phyloP scores from a whole-genome alignment of 2,329 filamentous ascomycete species.

The Pseudocercospora cruenta region DNA sequence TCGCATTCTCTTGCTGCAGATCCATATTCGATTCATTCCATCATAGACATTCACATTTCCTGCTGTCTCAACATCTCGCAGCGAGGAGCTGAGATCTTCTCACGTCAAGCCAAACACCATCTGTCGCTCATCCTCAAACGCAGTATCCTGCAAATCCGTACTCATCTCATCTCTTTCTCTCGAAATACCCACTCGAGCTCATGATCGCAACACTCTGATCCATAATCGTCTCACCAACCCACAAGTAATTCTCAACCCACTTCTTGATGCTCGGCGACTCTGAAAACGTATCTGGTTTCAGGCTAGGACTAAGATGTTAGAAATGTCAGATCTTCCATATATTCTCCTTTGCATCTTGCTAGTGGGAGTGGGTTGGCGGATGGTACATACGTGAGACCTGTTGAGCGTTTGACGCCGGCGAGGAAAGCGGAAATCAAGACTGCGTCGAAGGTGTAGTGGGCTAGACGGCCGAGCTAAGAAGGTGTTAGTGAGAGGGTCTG shows the following conservation, averaged over 20 bases:
- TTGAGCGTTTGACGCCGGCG: slow-evolving; percentile 95
- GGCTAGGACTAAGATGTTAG: slow-evolving; percentile 69
- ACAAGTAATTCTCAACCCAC: slow-evolving; percentile 92
- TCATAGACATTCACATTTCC: not conserved
- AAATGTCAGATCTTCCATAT: not conserved
- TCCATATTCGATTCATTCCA: not conserved
- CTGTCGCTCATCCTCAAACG: too few species aligned
- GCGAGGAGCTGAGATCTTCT: not conserved
- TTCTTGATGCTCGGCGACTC: slow-evolving; percentile 81
- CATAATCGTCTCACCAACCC: slow-evolving; percentile 97
- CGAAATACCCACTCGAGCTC: slow-evolving; percentile 85
- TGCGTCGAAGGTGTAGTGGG: slow-evolving; percentile 95
- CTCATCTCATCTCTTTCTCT: slow-evolving; percentile 71
- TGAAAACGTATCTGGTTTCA: slow-evolving; percentile 82
- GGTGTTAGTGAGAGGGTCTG: slow-evolving; percentile 37
- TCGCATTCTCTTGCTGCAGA: not conserved
- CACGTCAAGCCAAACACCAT: not conserved
- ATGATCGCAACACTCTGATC: slow-evolving; percentile 94
- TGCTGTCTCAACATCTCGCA: not conserved
- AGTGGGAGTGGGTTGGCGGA: not conserved
- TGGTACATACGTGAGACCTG: slow-evolving; percentile 87
- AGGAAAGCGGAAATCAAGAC: slow-evolving; percentile 96
- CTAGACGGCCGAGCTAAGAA: slow-evolving; percentile 85
- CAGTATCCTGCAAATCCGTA: too few species aligned
- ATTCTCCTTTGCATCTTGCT: not conserved